Conservation (phyloP, 441 rosid genomes). For the Brassica balearica region DNA sequence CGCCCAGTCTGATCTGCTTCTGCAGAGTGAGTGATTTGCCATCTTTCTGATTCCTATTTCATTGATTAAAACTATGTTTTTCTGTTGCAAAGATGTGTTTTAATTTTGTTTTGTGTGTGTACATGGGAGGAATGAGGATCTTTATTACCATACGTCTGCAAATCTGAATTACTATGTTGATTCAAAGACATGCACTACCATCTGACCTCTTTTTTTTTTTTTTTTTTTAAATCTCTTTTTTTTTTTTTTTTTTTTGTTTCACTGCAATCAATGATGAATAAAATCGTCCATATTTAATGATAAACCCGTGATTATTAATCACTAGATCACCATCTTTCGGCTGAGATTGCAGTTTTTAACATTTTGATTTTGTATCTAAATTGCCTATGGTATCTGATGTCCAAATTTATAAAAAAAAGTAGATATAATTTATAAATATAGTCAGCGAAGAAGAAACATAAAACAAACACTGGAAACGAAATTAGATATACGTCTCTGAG, state of each 20-base stretch:
- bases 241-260: background rate
- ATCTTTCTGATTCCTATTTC: slow-evolving; percentile 41
- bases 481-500: background rate
- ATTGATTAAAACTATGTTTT: background rate
- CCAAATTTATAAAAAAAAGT: slow-evolving; percentile 45
- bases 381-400: slow-evolving; percentile 87
- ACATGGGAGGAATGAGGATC: background rate
- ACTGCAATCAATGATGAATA: slow-evolving; percentile 66
- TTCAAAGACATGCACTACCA: slow-evolving; percentile 7
- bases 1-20: slow-evolving; percentile 50
- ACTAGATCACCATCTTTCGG: slow-evolving; percentile 80
- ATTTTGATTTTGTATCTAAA: background rate
- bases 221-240: background rate
- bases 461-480: slow-evolving; percentile 23
- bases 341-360: slow-evolving; percentile 59
- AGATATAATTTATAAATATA: background rate
- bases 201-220: background rate
- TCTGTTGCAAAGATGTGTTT: too few relatives aligned
- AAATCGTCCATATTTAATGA: slow-evolving; percentile 45
- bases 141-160: background rate
- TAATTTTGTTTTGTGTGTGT: background rate
- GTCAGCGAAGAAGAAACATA: slow-evolving; percentile 17
- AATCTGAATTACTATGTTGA: background rate
- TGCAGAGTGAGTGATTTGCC: slow-evolving; percentile 43
- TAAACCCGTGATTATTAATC: slow-evolving; percentile 49